Percentiles rank a stretch among this genome's conserved stretches.
Evolutionary conservation across 73 alveolate genomes (phyloP).

Genomic region (Symbiodinium natans): DNA sequence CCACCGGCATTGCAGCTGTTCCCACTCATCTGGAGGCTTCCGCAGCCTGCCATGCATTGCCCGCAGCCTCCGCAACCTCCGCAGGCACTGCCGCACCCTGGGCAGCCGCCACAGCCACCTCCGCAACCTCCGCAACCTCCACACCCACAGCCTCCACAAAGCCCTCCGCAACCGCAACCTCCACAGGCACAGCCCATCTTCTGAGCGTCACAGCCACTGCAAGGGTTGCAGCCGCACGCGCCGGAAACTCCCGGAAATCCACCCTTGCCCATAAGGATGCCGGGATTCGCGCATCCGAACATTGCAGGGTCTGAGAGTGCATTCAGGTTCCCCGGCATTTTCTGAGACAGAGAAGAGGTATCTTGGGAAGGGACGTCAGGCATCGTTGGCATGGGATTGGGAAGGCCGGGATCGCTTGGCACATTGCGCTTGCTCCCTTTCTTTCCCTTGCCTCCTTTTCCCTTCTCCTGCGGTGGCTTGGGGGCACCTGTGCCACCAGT

Average conservation of each 20-base stretch:
- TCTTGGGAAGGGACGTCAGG: background rate
- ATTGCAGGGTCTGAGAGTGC: background rate
- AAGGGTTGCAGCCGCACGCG: background rate
- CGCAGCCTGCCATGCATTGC: background rate
- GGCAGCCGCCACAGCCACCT: background rate
- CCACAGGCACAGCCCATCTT: background rate
- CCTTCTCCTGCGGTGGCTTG: constrained; percentile 69
- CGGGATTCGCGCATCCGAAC: background rate
- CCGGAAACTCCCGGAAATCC: background rate
- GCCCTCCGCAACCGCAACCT: background rate
- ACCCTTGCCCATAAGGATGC: background rate
- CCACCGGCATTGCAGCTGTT: background rate
- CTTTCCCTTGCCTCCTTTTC: constrained; percentile 17
- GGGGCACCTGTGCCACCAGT: constrained; percentile 50
- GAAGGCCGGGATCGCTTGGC: background rate
- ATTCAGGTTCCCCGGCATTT: background rate
- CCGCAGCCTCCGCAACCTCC: background rate
- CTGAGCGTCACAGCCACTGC: background rate
- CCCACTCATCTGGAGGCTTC: background rate
- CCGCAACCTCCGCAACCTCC: constrained; percentile 3
- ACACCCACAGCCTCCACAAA: background rate
- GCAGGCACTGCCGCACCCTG: background rate
- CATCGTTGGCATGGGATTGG: background rate
- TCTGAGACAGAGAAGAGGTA: background rate
- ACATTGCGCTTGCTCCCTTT: background rate